Base-by-base conservation (phyloP, 2,329 filamentous ascomycete genomes). In the Aureobasidium mangrovei region DNA sequence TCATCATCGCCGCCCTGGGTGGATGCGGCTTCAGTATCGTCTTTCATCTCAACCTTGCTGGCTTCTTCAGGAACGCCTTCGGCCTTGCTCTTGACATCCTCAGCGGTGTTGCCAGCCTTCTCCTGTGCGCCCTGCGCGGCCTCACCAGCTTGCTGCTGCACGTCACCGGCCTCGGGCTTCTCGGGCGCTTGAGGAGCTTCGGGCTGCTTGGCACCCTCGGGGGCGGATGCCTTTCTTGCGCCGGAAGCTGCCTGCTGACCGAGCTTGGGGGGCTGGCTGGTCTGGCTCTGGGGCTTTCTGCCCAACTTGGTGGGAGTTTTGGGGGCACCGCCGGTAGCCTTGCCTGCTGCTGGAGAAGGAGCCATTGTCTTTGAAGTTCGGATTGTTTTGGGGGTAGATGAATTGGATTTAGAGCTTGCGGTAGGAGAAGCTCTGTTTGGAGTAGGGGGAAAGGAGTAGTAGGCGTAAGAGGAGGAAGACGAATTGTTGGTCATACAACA, bases 261-360 rank as follows among this genome's bases (percentile, higher is more conserved):
- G 53, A 74, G 64, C 64, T 74, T 74, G 8, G 58, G 57, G 26
- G 68, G 67, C 56, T 67, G 59, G 59, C 63, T 61, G 35, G 60
- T 60, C 59, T 70, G 68, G 42, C 61, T 60, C 59, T 70, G 69
- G 54, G 69, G 64, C 66, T 73, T 74, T 59, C 72, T 64, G 58
- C 71, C 70, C 59, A 77, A 70, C 69, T 77, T 77, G 44, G 74
- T 77, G 36, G 75, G 74, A 58, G 74, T 77, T 67, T 73, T 74
- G 61, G 74, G 74, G 59, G 67, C 65, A 48, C 70, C 69, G 65
- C 70, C 65, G n/a, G 61, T 60, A 52, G 64, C 61, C 69, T 75
- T 76, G 65, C 74, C 74, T 60, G 74, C 74, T 60, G 74, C 74
- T 63, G 74, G 74, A 56, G 74, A 76, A 49, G 69, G 69, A 63